Evolutionary conservation across 2,329 filamentous ascomycete species (phyloP).

Genomic region (Pseudogymnoascus verrucosus): DNA sequence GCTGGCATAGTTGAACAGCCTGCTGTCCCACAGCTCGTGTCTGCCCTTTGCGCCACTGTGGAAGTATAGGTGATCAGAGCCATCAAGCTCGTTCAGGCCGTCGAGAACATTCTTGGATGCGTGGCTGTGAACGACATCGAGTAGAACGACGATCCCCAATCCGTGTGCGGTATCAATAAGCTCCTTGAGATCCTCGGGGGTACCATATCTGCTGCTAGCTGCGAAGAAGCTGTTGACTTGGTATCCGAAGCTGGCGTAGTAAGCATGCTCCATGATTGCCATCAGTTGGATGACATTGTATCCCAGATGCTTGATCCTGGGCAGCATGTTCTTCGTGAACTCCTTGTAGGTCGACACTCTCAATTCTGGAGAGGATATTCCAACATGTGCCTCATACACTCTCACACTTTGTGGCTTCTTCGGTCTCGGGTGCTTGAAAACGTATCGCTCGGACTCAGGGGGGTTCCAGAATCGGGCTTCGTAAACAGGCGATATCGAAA

Average conservation of each 20-base stretch:
- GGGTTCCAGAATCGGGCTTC: conserved; percentile 98
- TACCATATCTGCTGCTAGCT: conserved; percentile 88
- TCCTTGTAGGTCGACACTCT: conserved; percentile 93
- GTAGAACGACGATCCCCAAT: conserved; percentile 79
- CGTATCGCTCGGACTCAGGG: conserved; percentile 64
- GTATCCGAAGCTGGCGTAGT: conserved; percentile 98
- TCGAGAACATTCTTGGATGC: conserved; percentile 96
- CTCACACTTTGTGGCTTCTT: conserved; percentile 78
- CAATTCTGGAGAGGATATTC: conserved; percentile 86
- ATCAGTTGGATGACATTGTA: conserved; percentile 98
- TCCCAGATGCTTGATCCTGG: conserved; percentile 78
- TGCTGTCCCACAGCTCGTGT: conserved; percentile 92
- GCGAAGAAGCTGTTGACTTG: conserved; percentile 99
- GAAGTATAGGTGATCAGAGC: conserved; percentile 92
- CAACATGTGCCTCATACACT: conserved; percentile 98
- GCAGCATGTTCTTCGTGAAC: conserved; percentile 87
- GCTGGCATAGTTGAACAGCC: conserved; percentile 92
- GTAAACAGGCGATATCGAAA: conserved; percentile 82
- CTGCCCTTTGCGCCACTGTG: conserved; percentile 76
- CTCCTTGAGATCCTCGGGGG: conserved; percentile 92
- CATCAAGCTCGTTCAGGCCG: conserved; percentile 92
- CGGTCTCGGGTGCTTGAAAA: conserved; percentile 75
- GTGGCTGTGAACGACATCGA: conserved; percentile 96
- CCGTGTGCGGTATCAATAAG: conserved; percentile 91
- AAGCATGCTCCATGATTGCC: conserved; percentile 99